phyloP scores from a whole-genome alignment of 2,329 filamentous ascomycete genomes.

The Penicillium sp. region DNA sequence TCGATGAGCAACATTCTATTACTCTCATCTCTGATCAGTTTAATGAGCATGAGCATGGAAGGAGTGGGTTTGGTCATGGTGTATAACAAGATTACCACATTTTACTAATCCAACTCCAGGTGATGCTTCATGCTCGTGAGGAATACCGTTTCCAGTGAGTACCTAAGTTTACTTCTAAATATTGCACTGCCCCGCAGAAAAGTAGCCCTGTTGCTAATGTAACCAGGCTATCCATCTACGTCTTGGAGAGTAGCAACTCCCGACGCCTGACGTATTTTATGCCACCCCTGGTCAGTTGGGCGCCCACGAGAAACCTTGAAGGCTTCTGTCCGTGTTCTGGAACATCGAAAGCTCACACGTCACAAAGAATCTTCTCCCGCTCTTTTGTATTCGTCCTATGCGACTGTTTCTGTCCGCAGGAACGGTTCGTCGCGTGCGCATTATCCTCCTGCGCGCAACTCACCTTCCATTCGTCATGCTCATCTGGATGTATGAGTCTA shows the following conservation, averaged over 20 bases:
- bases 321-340: constrained; percentile 10
- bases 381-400: constrained; percentile 54
- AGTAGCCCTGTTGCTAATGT: constrained; percentile 8
- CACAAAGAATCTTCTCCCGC: constrained; percentile 54
- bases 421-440: constrained; percentile 52
- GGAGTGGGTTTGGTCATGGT: constrained; percentile 36
- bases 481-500: constrained; percentile 54
- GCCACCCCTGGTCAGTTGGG: constrained; percentile 41
- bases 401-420: constrained; percentile 54
- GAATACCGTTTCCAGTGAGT: constrained; percentile 58
- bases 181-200: background rate
- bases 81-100: background rate
- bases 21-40: constrained; percentile 56
- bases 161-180: background rate
- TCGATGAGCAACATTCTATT: constrained; percentile 58
- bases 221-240: constrained; percentile 41
- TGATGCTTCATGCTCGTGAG: constrained; percentile 58
- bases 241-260: constrained; percentile 45
- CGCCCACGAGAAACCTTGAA: constrained; percentile 2
- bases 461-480: constrained; percentile 55
- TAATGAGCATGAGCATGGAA: constrained; percentile 56
- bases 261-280: constrained; percentile 46
- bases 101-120: constrained; percentile 36
- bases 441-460: constrained; percentile 55
- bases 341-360: constrained; percentile 8